These are phyloP conservation scores for Cryptosporidium sp. DNA, from an alignment of 169 alveolate species.

Conservation along the genomic window DNA sequence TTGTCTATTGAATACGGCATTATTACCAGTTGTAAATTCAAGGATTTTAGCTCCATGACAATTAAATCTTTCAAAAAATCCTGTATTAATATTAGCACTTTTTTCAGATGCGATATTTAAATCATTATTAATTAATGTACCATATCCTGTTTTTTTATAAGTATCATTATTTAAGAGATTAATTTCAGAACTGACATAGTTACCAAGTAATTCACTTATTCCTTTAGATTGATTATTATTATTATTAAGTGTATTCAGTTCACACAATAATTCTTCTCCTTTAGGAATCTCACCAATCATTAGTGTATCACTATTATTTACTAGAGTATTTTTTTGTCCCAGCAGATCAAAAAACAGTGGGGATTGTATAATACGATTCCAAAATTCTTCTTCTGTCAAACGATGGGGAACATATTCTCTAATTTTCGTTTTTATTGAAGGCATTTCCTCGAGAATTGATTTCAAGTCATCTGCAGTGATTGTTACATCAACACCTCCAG, in stretches of 20 bases:
- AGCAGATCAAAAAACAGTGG: conserved; percentile 64
- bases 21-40: conserved; percentile 48
- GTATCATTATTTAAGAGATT: conserved; percentile 34
- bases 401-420: conserved; percentile 71
- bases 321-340: background rate
- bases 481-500: conserved; percentile 60
- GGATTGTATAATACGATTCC: conserved; percentile 67
- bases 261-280: conserved; percentile 59
- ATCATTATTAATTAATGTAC: conserved; percentile 40
- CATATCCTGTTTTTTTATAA: conserved; percentile 55
- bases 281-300: conserved; percentile 58
- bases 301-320: conserved; percentile 21
- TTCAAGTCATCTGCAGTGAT: conserved; percentile 61
- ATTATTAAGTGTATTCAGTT: conserved; percentile 3
- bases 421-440: conserved; percentile 45
- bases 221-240: background rate
- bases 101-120: conserved; percentile 41
- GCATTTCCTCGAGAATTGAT: conserved; percentile 59
- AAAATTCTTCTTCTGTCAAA: conserved; percentile 67
- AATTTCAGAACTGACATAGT: conserved; percentile 43
- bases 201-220: conserved; percentile 12
- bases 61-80: conserved; percentile 70
- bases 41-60: conserved; percentile 69
- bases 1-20: background rate
- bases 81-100: conserved; percentile 17